Conservation (phyloP, 768 basidiomycete species). For the Psilocybe subaeruginosa region DNA sequence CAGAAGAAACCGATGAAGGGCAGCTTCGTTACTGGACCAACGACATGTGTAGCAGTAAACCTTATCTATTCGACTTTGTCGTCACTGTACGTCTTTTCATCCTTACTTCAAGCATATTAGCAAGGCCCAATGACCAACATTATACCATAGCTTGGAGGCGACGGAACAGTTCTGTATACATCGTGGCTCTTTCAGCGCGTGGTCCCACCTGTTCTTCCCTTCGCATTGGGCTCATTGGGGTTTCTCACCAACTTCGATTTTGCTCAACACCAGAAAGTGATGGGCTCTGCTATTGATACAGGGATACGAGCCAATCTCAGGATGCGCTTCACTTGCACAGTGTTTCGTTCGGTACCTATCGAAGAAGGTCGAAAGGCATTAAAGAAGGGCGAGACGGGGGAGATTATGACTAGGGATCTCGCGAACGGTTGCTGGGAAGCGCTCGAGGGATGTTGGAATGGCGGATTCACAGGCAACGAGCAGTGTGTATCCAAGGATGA, state of each 20-base stretch:
- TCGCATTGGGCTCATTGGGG: conserved; percentile 95
- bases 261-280: conserved; percentile 77
- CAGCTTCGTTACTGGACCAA: conserved; percentile 98
- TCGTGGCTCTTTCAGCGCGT: conserved; percentile 99
- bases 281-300: conserved; percentile 86
- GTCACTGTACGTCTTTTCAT: conserved; percentile 73
- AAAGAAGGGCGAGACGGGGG: conserved; percentile 92
- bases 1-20: conserved; percentile 69
- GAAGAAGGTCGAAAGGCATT: conserved; percentile 82
- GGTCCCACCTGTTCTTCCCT: conserved; percentile 97
- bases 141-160: conserved; percentile 81
- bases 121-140: too few relatives aligned
- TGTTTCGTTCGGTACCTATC: conserved; percentile 87
- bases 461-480: conserved; percentile 41
- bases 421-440: conserved; percentile 96
- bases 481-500: conserved; percentile 74
- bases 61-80: conserved; percentile 97
- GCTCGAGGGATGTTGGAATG: conserved; percentile 62
- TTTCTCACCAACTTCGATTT: conserved; percentile 99
- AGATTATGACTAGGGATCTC: conserved; percentile 94
- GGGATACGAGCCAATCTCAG: conserved; percentile 97
- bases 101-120: not conserved
- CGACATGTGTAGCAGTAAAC: conserved; percentile 89
- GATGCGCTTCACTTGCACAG: conserved; percentile 99
- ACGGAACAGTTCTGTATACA: conserved; percentile 97